phyloP scores from a whole-genome alignment of 495 filamentous ascomycete species.

The Penicillium manginii region DNA sequence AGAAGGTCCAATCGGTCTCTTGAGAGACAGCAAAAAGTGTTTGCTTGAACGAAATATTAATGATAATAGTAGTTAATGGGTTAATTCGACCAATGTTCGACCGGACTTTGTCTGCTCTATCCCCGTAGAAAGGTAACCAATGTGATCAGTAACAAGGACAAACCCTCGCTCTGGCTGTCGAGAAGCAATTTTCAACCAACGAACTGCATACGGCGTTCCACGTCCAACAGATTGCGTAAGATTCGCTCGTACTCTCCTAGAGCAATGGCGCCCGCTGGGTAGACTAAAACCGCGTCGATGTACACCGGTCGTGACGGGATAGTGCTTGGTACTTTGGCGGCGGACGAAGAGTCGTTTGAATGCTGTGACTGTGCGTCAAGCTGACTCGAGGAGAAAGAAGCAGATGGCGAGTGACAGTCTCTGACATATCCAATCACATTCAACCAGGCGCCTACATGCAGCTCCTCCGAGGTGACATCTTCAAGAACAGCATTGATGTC shows the following conservation, averaged over 20 bases:
- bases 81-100: not conserved
- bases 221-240: slow-evolving; percentile 36
- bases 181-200: not conserved
- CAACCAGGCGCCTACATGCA: slow-evolving; percentile 82
- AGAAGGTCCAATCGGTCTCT: slow-evolving; percentile 10
- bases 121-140: not conserved
- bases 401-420: slow-evolving; percentile 14
- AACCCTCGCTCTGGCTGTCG: not conserved
- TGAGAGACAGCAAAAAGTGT: not conserved
- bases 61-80: slow-evolving; percentile 1
- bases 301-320: slow-evolving; percentile 31
- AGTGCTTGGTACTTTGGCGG: not conserved
- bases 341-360: not conserved
- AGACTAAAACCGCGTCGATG: slow-evolving; percentile 70
- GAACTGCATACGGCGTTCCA: slow-evolving; percentile 28
- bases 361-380: slow-evolving; percentile 6
- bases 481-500: slow-evolving; percentile 73
- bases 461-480: slow-evolving; percentile 63
- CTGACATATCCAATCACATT: slow-evolving; percentile 86
- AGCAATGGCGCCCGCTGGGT: slow-evolving; percentile 65
- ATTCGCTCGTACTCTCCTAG: slow-evolving; percentile 65
- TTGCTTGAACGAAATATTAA: slow-evolving; percentile 2
- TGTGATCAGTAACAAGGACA: not conserved
- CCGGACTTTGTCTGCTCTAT: not conserved
- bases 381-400: slow-evolving; percentile 21